Base-by-base conservation (phyloP, 1,284 basidiomycete genomes). In the Apiotrichum veenhuisii region DNA sequence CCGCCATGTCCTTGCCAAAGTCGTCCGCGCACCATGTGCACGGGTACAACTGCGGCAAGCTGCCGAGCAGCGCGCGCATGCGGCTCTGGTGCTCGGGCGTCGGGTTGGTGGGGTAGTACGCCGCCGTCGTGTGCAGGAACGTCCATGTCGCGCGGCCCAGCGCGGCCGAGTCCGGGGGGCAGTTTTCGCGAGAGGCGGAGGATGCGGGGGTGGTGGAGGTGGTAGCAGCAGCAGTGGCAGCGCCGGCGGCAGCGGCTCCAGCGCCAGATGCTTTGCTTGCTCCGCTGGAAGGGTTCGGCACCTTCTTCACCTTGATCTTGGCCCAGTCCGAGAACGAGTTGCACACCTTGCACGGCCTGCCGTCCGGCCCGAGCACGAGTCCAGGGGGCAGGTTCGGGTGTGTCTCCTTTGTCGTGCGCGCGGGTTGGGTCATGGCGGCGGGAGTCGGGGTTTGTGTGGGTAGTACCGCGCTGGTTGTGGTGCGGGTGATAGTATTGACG, bases 141-240 rank as follows among this genome's bases (percentile, higher is more conserved):
- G 91, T 88, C 93, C 93, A 97, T 4, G 93, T 95, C 48, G 93
- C 87, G 50, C 85, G 84, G 7, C 93, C 93, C 41, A 97, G 85
- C 55, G 84, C 81, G 66, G 91, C 89, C 44, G 87, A 86, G 74
- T 96, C 92, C 0, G 91, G 85, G 14, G 93, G 93, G 69, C 93
- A 96, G 60, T 88, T 79, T 25, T 79, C 78, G 2, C 84, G 83
- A 45, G 38, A 23, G 15, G 59, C 48, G 17, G 30, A 9, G 4
- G 64, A 69, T 20, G 69, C 60, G 15, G 75, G 64, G 3, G 73
- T 74, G 22, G 56, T 41, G 18, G 61, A 52, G 22, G 54, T 50
- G 2, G 62, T 46, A 3, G 55, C 50, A n/a, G 60, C 48, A 12
- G 47, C 30, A n/a, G 46, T 53, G 23, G 54, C 34, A 5, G 77